Conservation (phyloP, 2,329 filamentous ascomycete genomes). For the Chaetomium strumarium region DNA sequence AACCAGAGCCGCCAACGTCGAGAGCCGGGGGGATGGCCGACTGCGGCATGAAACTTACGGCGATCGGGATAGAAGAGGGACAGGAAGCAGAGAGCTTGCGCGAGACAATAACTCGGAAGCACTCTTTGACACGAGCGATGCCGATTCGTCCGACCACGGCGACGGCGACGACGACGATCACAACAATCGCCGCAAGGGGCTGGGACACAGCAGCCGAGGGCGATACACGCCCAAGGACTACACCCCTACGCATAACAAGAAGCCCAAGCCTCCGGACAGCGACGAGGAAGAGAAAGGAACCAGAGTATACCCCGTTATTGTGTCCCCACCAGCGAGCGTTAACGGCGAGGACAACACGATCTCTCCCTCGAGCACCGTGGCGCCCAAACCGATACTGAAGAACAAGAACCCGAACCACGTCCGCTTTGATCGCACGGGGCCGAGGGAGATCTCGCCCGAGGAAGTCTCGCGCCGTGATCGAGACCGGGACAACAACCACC, state of each 20-base stretch:
- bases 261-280: conserved; percentile 15
- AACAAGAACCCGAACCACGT: conserved; percentile 55
- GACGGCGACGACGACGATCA: conserved; percentile 22
- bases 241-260: neutral
- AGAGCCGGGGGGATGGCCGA: conserved; percentile 4
- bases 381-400: conserved; percentile 56
- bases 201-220: neutral
- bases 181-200: neutral
- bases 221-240: conserved; percentile 14
- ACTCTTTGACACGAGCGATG: conserved; percentile 22
- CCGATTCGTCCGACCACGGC: conserved; percentile 26
- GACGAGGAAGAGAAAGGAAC: conserved; percentile 28
- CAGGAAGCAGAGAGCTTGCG: conserved; percentile 12
- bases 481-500: conserved; percentile 40
- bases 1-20: conserved; percentile 9
- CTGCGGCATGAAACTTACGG: conserved; percentile 22
- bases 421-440: conserved; percentile 44
- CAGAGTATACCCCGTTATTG: conserved; percentile 37
- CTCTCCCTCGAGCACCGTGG: conserved; percentile 32
- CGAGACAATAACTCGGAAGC: conserved; percentile 23
- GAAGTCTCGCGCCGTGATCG: conserved; percentile 26
- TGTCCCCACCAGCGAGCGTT: conserved; percentile 30
- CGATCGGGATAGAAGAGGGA: conserved; percentile 17
- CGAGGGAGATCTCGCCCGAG: conserved; percentile 37
- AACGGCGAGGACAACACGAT: conserved; percentile 26